These are phyloP conservation scores for Penicillium waksmanii DNA, from an alignment of 495 filamentous ascomycete species.

Conservation along the genomic window DNA sequence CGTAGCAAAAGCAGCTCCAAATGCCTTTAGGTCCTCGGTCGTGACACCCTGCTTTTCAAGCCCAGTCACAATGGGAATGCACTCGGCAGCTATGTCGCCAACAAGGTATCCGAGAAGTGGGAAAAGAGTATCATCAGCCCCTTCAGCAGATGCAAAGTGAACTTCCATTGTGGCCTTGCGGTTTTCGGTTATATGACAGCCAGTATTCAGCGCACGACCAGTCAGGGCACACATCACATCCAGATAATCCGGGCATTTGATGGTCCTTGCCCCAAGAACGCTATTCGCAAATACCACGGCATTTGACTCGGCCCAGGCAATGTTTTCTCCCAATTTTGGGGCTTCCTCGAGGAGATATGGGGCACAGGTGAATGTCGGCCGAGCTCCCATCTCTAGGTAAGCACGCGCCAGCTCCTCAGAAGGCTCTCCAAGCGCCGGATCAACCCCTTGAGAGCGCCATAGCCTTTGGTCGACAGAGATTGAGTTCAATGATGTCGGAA, in stretches of 20 bases:
- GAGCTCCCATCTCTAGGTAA: conserved; percentile 35
- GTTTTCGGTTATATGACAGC: conserved; percentile 21
- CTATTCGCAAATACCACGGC: conserved; percentile 41
- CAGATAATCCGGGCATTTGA: conserved; percentile 39
- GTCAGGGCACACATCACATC: conserved; percentile 38
- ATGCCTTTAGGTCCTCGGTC: conserved; percentile 33
- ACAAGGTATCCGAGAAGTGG: conserved; percentile 34
- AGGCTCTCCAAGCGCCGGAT: conserved; percentile 15
- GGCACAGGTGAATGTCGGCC: conserved; percentile 37
- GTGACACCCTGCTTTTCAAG: conserved; percentile 18
- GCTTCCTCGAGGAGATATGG: conserved; percentile 34
- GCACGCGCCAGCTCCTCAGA: conserved; percentile 28
- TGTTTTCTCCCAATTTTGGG: conserved; percentile 27
- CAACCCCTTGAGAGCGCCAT: conserved; percentile 29
- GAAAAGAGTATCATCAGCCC: conserved; percentile 29
- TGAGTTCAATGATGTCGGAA: conserved; percentile 37
- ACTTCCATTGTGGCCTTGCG: conserved; percentile 16
- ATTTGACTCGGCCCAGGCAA: conserved; percentile 39
- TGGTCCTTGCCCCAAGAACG: conserved; percentile 34
- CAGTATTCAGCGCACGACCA: conserved; percentile 26
- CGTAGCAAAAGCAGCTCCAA: conserved; percentile 40
- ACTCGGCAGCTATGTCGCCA: conserved; percentile 21
- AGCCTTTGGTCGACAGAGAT: conserved; percentile 38
- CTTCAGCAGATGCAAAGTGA: conserved; percentile 3
- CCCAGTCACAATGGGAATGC: conserved; percentile 31